Evolutionary conservation across 495 filamentous ascomycete species (phyloP).

Genomic region (Choiromyces venosus): DNA sequence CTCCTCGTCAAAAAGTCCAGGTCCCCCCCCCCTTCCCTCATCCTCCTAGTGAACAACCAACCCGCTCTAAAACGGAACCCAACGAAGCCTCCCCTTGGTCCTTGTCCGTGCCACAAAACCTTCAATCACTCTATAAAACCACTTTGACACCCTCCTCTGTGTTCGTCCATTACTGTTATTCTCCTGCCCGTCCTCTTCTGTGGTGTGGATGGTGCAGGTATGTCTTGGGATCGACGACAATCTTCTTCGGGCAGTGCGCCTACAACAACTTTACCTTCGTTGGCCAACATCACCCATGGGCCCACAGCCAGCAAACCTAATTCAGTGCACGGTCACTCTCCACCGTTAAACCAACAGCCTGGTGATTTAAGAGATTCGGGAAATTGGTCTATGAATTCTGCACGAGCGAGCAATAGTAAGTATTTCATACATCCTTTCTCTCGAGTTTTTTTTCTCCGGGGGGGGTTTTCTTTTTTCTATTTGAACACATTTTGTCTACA

Average conservation of each 20-base stretch:
- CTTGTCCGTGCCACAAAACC: background rate
- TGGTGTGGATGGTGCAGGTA: background rate
- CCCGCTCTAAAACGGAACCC: slow-evolving; percentile 29
- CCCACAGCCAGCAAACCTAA: slow-evolving; percentile 24
- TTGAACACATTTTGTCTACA: slow-evolving; percentile 3
- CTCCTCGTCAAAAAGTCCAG: slow-evolving; percentile 34
- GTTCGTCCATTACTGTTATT: background rate
- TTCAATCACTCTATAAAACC: background rate
- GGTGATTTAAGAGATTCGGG: slow-evolving; percentile 39
- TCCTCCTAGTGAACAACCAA: slow-evolving; percentile 21
- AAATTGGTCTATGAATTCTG: slow-evolving; percentile 41
- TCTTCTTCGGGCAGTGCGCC: slow-evolving; percentile 21
- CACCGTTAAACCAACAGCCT: slow-evolving; percentile 29
- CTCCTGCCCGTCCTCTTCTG: background rate
- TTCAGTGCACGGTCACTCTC: slow-evolving; percentile 33
- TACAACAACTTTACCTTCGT: slow-evolving; percentile 34
- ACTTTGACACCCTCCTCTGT: background rate
- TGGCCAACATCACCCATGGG: slow-evolving; percentile 37
- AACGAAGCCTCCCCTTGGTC: background rate
- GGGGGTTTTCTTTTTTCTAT: background rate
- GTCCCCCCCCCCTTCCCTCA: slow-evolving; percentile 32
- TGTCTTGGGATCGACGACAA: slow-evolving; percentile 29
- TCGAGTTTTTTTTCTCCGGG: slow-evolving; percentile 8
- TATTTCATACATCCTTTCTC: slow-evolving; percentile 3
- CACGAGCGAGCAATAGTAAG: slow-evolving; percentile 39